Evolutionary conservation across 495 filamentous ascomycete species (phyloP).

Genomic region (Penicillium tannophilum): DNA sequence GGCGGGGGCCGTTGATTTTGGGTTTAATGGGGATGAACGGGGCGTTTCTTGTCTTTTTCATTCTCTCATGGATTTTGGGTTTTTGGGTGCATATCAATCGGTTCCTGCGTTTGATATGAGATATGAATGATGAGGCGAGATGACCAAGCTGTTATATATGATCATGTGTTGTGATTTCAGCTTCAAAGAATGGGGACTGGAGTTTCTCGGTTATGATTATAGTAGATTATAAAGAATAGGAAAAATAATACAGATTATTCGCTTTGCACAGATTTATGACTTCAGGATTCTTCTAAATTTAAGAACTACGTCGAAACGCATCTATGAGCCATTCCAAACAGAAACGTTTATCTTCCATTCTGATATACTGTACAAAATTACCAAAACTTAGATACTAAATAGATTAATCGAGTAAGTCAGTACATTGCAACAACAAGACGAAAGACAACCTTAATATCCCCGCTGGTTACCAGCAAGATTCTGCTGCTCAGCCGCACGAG

Average conservation of each 20-base stretch:
- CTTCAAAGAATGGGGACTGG: too few species aligned
- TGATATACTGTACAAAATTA: too few species aligned
- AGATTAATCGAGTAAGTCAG: not conserved
- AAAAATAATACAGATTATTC: too few species aligned
- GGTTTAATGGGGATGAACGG: not conserved
- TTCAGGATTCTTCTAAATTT: too few species aligned
- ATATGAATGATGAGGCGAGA: conserved; percentile 9
- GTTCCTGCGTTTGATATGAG: conserved; percentile 10
- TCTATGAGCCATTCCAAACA: too few species aligned
- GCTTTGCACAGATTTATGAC: too few species aligned
- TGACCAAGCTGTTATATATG: not conserved
- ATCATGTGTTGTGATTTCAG: not conserved
- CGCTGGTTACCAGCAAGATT: conserved; percentile 13
- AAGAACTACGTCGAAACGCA: too few species aligned
- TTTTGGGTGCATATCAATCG: not conserved
- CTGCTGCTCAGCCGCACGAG: conserved; percentile 4
- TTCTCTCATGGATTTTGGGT: not conserved
- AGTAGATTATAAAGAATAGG: not conserved
- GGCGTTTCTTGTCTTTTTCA: not conserved
- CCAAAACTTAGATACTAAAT: too few species aligned
- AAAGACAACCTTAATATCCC: not conserved
- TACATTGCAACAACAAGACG: not conserved
- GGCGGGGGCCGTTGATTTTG: not conserved
- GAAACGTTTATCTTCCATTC: too few species aligned
- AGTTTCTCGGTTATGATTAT: not conserved